These are phyloP conservation scores for Lachancea sp. DNA, from an alignment of 805 yeast species.

Conservation along the genomic window DNA sequence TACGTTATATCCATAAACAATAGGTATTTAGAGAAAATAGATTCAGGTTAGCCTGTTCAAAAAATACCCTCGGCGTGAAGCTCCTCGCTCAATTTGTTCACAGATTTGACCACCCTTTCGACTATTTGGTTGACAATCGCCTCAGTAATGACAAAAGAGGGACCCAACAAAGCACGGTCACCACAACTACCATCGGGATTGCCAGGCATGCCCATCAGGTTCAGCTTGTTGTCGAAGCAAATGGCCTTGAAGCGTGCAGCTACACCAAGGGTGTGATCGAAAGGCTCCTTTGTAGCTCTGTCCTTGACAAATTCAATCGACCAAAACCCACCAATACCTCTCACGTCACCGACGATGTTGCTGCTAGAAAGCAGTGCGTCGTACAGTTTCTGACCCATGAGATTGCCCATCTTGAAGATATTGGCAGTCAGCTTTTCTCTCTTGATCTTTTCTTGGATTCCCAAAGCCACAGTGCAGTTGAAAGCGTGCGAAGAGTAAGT, in stretches of 20 bases:
- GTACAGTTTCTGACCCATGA: slow-evolving; percentile 36
- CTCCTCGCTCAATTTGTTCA: slow-evolving; percentile 29
- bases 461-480: slow-evolving; percentile 42
- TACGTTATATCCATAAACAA: too few species aligned
- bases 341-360: slow-evolving; percentile 48
- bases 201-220: slow-evolving; percentile 43
- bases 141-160: slow-evolving; percentile 39
- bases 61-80: slow-evolving; percentile 17
- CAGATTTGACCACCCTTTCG: slow-evolving; percentile 36
- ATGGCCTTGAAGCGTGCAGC: slow-evolving; percentile 33
- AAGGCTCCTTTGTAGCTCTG: slow-evolving; percentile 44
- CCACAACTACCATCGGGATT: slow-evolving; percentile 36
- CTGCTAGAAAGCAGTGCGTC: slow-evolving; percentile 31
- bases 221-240: slow-evolving; percentile 42
- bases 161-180: slow-evolving; percentile 45
- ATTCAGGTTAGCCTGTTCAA: too few species aligned
- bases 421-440: slow-evolving; percentile 36
- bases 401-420: slow-evolving; percentile 39
- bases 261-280: slow-evolving; percentile 34
- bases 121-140: slow-evolving; percentile 40
- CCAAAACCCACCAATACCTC: slow-evolving; percentile 61
- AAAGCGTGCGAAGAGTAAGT: slow-evolving; percentile 46
- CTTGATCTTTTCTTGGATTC: slow-evolving; percentile 40
- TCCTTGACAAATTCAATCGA: slow-evolving; percentile 52
- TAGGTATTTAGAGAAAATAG: too few species aligned